Conservation (phyloP, 2,329 filamentous ascomycete species). For the Lasiodiplodia sp. region DNA sequence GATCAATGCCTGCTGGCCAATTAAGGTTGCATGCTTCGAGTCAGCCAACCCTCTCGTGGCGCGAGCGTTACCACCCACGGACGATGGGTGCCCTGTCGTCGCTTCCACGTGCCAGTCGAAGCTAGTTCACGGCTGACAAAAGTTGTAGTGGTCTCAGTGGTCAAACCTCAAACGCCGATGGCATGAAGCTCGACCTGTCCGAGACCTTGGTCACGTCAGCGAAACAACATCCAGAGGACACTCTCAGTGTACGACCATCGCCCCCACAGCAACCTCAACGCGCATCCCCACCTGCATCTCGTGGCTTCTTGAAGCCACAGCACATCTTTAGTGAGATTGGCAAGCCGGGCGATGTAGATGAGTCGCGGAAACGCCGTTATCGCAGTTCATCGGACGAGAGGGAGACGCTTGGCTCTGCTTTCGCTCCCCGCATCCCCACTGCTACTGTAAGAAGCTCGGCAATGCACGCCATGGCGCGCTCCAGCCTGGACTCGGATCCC, state of each 20-base stretch:
- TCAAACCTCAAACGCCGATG: constrained; percentile 23
- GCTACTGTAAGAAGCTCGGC: background rate
- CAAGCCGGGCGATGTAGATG: constrained; percentile 11
- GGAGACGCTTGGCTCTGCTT: background rate
- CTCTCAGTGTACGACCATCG: constrained; percentile 2
- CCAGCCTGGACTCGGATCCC: constrained; percentile 54
- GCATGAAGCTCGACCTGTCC: constrained; percentile 12
- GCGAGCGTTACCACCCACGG: background rate
- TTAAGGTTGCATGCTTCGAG: constrained; percentile 1
- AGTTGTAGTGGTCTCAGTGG: constrained; percentile 15
- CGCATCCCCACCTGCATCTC: background rate
- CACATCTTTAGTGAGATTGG: constrained; percentile 14
- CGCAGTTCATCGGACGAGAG: constrained; percentile 22
- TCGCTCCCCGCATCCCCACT: background rate
- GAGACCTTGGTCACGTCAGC: background rate
- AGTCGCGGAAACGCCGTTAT: constrained; percentile 24
- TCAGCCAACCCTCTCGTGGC: background rate
- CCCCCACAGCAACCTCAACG: constrained; percentile 13
- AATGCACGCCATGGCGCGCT: constrained; percentile 15
- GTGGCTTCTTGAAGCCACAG: constrained; percentile 5
- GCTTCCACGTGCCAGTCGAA: constrained; percentile 1
- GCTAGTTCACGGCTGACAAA: constrained; percentile 25
- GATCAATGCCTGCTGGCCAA: background rate
- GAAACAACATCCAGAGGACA: constrained; percentile 13
- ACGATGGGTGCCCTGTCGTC: background rate